Evolutionary conservation across 2,329 filamentous ascomycete genomes (phyloP).

Genomic region (Aureobasidium zeae): DNA sequence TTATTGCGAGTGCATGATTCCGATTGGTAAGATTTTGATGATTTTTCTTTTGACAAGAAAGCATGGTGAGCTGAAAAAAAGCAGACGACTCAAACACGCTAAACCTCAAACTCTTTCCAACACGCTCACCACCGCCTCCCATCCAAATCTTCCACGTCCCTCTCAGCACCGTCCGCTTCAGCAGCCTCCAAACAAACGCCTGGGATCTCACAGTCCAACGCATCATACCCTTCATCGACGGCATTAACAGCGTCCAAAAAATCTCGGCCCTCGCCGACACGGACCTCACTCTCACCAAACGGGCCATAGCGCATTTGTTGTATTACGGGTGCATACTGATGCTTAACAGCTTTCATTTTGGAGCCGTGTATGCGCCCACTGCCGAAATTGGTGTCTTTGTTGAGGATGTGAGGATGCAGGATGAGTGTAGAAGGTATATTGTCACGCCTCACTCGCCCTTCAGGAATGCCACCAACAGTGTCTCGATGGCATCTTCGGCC

Average conservation of each 20-base stretch:
- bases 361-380: slow-evolving; percentile 79
- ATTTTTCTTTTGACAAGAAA: background rate
- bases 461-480: no score
- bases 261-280: slow-evolving; percentile 81
- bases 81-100: slow-evolving; percentile 85
- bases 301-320: slow-evolving; percentile 78
- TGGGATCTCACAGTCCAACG: slow-evolving; percentile 71
- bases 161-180: slow-evolving; percentile 51
- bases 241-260: slow-evolving; percentile 77
- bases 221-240: slow-evolving; percentile 80
- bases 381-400: slow-evolving; percentile 72
- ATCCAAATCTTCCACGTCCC: slow-evolving; percentile 89
- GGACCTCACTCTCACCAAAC: slow-evolving; percentile 74
- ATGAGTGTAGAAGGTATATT: slow-evolving; percentile 82
- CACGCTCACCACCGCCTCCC: slow-evolving; percentile 64
- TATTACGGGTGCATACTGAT: slow-evolving; percentile 88
- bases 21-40: slow-evolving; percentile 57
- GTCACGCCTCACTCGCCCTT: slow-evolving; percentile 33
- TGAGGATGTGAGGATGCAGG: slow-evolving; percentile 64
- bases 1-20: slow-evolving; percentile 97
- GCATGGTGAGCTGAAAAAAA: background rate
- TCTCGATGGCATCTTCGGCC: slow-evolving; percentile 7
- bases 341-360: slow-evolving; percentile 91
- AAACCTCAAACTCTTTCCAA: slow-evolving; percentile 91
- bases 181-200: slow-evolving; percentile 49